Evolutionary conservation across 768 basidiomycete genomes (phyloP).

Genomic region (Amanita rubescens): DNA sequence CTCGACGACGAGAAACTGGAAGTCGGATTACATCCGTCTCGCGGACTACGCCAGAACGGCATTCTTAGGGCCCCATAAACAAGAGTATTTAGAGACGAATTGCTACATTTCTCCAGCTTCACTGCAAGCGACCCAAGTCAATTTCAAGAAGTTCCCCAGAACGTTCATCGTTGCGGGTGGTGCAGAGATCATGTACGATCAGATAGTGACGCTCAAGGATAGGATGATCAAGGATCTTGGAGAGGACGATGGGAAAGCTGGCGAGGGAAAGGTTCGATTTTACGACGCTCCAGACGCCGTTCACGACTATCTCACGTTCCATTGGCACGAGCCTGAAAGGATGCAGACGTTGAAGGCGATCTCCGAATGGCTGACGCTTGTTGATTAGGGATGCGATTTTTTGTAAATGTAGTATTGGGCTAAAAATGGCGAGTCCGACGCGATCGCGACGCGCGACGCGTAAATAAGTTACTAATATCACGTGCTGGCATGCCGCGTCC

Average conservation of each 20-base stretch:
- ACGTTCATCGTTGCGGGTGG: slow-evolving; percentile 43
- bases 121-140: slow-evolving; percentile 17
- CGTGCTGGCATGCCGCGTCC: background rate
- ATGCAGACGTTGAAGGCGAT: background rate
- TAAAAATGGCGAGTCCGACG: background rate
- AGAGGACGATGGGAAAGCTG: slow-evolving; percentile 17
- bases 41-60: slow-evolving; percentile 22
- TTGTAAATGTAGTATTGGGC: background rate
- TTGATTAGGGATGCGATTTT: too few relatives aligned
- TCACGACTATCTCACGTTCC: slow-evolving; percentile 22
- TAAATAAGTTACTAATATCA: too few relatives aligned
- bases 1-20: background rate
- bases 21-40: background rate
- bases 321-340: slow-evolving; percentile 33
- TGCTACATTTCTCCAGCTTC: slow-evolving; percentile 43
- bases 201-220: slow-evolving; percentile 27
- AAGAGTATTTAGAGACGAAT: slow-evolving; percentile 29
- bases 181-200: slow-evolving; percentile 31
- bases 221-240: slow-evolving; percentile 38
- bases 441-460: background rate
- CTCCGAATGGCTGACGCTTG: background rate
- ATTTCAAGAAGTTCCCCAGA: slow-evolving; percentile 40
- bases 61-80: slow-evolving; percentile 32
- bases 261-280: slow-evolving; percentile 13
- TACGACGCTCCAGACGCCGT: slow-evolving; percentile 6